Percentiles rank a stretch among this genome's conserved stretches.
Evolutionary conservation across 2,329 filamentous ascomycete species (phyloP).

Genomic region (Coniochaeta prunicola): DNA sequence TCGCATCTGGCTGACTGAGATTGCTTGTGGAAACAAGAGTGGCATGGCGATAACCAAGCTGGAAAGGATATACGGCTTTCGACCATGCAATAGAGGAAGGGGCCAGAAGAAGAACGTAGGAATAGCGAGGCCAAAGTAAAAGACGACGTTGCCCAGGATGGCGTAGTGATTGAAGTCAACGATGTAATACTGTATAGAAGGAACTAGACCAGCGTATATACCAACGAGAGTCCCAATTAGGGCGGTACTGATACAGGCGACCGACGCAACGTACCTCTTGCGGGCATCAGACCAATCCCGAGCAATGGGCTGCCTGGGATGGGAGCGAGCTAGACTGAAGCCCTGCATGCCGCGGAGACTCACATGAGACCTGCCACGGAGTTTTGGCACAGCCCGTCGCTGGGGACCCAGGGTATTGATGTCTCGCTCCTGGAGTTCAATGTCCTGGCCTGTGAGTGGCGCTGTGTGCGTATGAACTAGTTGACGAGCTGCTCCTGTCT

Average conservation of each 20-base stretch:
- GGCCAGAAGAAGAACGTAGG: slow-evolving; percentile 68
- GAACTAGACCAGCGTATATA: slow-evolving; percentile 71
- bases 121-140: slow-evolving; percentile 64
- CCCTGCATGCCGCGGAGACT: slow-evolving; percentile 41
- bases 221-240: slow-evolving; percentile 64
- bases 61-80: slow-evolving; percentile 68
- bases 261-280: slow-evolving; percentile 61
- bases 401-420: not conserved
- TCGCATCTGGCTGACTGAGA: slow-evolving; percentile 51
- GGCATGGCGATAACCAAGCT: slow-evolving; percentile 64
- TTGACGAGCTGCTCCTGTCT: not conserved
- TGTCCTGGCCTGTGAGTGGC: not conserved
- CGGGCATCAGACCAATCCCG: slow-evolving; percentile 62
- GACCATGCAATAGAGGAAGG: slow-evolving; percentile 65
- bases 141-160: slow-evolving; percentile 65
- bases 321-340: slow-evolving; percentile 45
- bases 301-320: slow-evolving; percentile 58
- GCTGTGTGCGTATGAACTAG: not conserved
- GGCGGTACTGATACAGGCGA: slow-evolving; percentile 67
- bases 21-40: slow-evolving; percentile 67
- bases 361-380: slow-evolving; percentile 45
- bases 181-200: slow-evolving; percentile 72
- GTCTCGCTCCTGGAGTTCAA: not conserved
- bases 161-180: slow-evolving; percentile 60
- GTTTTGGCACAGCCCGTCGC: slow-evolving; percentile 22